Evolutionary conservation across 208 protist genomes (phyloP), one percentile per base, ranked within the genome.

Genomic region (Trypanosoma avium): DNA sequence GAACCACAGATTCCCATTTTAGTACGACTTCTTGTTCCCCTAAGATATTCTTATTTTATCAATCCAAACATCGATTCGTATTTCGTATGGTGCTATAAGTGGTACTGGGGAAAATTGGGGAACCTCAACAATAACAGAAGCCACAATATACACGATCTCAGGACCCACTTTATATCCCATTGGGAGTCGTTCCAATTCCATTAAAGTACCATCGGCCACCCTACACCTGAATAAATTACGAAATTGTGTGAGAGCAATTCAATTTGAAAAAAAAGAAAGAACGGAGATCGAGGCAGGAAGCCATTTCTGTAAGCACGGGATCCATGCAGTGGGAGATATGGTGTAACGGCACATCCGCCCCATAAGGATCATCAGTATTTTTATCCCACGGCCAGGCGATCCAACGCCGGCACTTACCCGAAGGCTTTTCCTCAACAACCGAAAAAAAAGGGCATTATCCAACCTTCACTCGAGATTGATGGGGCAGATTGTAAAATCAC

Each of bases 21-120:
- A n/a, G 29, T 15, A 21, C 5, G 15, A 76, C 63, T 26, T 26
- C 42, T 10, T n/a, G 1, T 26, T 33, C 33, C 15, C 71, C 64
- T n/a, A n/a, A 7, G 64, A 59, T 46, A 72, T 60, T 30, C 70
- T 48, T 7, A 77, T 77, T 36, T 72, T 77, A 42, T 77, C 71
- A 12, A 77, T 65, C 54, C 58, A 77, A 7, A 72, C 58, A 32
- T 77, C 70, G 8, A 72, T 40, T 0, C 43, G 32, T 12, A 77
- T 60, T 33, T 4, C 26, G 15, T n/a, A 26, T 4, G 63, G 71
- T 9, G 29, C 43, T 15, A 32, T 27, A 19, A 1, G 35, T 15
- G 15, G 15, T 9, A 8, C 6, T 36, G 2, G 12, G 12, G 61
- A 46, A 26, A 65, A 57, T 22, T 24, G 21, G 15, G 42, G 56